These are phyloP conservation scores for Fusarium pilosicola DNA, from an alignment of 2,329 filamentous ascomycete genomes.

Conservation along the genomic window DNA sequence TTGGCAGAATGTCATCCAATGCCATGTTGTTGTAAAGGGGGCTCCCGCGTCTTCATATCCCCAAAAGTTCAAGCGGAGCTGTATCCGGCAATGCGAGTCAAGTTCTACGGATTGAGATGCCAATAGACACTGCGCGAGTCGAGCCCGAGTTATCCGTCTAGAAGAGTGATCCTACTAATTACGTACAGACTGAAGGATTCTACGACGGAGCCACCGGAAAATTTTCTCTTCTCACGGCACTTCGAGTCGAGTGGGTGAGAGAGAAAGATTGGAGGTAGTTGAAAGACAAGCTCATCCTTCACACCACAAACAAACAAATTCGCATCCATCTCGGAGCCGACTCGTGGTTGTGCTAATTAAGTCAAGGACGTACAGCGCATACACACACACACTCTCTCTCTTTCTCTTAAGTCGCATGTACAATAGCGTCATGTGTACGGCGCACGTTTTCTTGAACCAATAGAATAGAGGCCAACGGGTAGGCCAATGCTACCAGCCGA, in stretches of 20 bases:
- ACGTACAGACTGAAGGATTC: conserved; percentile 26
- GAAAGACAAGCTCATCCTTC: conserved; percentile 13
- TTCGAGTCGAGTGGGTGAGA: conserved; percentile 4
- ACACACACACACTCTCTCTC: neutral
- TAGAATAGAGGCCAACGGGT: conserved; percentile 16
- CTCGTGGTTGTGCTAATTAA: conserved; percentile 5
- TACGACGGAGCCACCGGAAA: conserved; percentile 11
- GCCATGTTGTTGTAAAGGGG: conserved; percentile 18
- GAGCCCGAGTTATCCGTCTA: conserved; percentile 21
- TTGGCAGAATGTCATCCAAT: conserved; percentile 30
- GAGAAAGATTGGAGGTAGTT: neutral
- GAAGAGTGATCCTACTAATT: conserved; percentile 8
- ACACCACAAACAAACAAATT: conserved; percentile 12
- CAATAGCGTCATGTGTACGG: conserved; percentile 42
- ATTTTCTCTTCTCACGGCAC: conserved; percentile 19
- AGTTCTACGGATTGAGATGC: conserved; percentile 9
- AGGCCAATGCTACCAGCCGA: conserved; percentile 35
- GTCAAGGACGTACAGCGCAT: conserved; percentile 9
- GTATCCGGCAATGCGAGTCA: conserved; percentile 22
- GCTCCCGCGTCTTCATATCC: neutral
- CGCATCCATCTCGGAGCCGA: conserved; percentile 20
- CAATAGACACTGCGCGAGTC: conserved; percentile 11
- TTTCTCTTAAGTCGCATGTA: conserved; percentile 28
- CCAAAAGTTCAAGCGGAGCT: neutral
- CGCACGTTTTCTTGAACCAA: conserved; percentile 31